phyloP scores from a whole-genome alignment of 805 yeast species.

The Tetrapisispora phaffii region DNA sequence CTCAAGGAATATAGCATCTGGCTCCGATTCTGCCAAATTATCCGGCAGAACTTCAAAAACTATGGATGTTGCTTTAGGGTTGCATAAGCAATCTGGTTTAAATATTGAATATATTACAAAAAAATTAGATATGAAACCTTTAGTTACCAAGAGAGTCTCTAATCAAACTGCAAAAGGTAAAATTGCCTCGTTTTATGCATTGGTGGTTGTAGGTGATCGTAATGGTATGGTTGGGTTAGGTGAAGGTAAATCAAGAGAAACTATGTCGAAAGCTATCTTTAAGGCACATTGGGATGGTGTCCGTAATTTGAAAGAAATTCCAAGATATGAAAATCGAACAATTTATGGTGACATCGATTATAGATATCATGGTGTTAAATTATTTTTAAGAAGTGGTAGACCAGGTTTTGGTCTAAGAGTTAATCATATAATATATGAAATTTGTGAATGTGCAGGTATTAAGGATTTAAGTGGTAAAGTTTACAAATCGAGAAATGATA shows the following conservation, averaged over 20 bases:
- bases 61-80: slow-evolving; percentile 38
- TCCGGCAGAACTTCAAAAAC: slow-evolving; percentile 15
- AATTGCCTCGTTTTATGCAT: slow-evolving; percentile 67
- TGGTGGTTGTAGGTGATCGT: slow-evolving; percentile 86
- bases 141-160: slow-evolving; percentile 70
- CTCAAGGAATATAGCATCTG: neutral
- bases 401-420: slow-evolving; percentile 91
- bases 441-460: slow-evolving; percentile 89
- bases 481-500: slow-evolving; percentile 83
- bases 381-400: slow-evolving; percentile 76
- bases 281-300: slow-evolving; percentile 93
- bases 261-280: slow-evolving; percentile 60
- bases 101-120: slow-evolving; percentile 47
- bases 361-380: slow-evolving; percentile 78
- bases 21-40: neutral
- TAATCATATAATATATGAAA: slow-evolving; percentile 79
- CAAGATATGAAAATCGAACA: slow-evolving; percentile 86
- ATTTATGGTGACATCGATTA: slow-evolving; percentile 73
- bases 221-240: slow-evolving; percentile 94
- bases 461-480: slow-evolving; percentile 88
- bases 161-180: slow-evolving; percentile 92
- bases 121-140: slow-evolving; percentile 52
- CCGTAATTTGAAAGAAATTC: slow-evolving; percentile 69
- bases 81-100: slow-evolving; percentile 57
- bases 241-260: slow-evolving; percentile 81